Evolutionary conservation across 2,329 filamentous ascomycete species (phyloP).

Genomic region (Colletotrichum sp.): DNA sequence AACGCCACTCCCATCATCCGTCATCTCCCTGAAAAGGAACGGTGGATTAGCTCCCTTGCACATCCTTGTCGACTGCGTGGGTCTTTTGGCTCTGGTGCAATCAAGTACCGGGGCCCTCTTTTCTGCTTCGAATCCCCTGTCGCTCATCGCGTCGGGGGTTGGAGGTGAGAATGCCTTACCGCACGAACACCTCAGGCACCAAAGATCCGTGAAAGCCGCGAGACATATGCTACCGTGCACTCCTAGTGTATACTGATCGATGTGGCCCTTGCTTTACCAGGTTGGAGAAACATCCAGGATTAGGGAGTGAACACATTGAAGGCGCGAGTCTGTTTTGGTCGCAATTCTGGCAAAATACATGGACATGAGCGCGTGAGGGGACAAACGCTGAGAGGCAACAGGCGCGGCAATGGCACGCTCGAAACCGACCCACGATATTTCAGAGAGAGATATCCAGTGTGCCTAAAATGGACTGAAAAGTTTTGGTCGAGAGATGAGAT

Average conservation of each 20-base stretch:
- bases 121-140: not conserved
- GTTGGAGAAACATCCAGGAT: not conserved
- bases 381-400: not conserved
- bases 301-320: not conserved
- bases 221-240: slow-evolving; percentile 5
- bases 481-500: slow-evolving; percentile 7
- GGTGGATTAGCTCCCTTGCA: slow-evolving; percentile 16
- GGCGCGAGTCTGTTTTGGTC: not conserved
- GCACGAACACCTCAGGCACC: slow-evolving; percentile 4
- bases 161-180: not conserved
- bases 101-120: slow-evolving; percentile 22
- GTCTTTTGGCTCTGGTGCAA: slow-evolving; percentile 3
- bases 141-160: not conserved
- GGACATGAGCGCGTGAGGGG: not conserved
- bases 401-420: not conserved
- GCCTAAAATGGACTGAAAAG: not conserved
- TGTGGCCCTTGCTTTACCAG: not conserved
- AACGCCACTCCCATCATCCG: slow-evolving; percentile 23
- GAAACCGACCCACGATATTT: not conserved
- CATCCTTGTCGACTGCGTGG: not conserved
- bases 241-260: not conserved
- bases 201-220: slow-evolving; percentile 1
- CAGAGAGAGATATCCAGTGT: not conserved
- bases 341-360: not conserved
- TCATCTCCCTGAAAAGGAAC: slow-evolving; percentile 23